Evolutionary conservation across 2,329 filamentous ascomycete genomes (phyloP), one percentile per base, ranked within the genome.

Genomic region (Fusarium torulosum): DNA sequence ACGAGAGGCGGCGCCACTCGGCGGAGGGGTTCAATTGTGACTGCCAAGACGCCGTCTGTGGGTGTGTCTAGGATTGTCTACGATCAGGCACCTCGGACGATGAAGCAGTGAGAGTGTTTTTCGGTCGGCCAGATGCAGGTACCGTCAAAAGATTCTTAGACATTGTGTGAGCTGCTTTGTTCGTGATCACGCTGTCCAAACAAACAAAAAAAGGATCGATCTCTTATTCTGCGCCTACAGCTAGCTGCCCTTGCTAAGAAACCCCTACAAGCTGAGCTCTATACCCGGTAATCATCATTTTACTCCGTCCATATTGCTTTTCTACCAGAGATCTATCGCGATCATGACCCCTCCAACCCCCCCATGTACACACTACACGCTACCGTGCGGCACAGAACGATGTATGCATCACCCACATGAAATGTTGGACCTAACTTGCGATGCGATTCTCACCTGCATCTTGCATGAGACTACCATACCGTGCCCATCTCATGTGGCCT

Each of bases 381-480:
- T 62, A 68, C 65, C 45, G 50, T 54, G 53, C 42, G 64, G 53
- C 64, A 64, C 47, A 33, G 29, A 33, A 31, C 27, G 27, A 42
- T 61, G 29, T n/a, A 42, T 33, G 45, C 41, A 65, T 65, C 59
- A 69, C 66, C 23, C 65, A 66, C 62, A 65, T 65, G 51, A 63
- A 44, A 45, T 54, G 23, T 38, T 7, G n/a, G 35, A 40, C 50
- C 51, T 42, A 47, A 40, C 49, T 55, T 54, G 53, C 59, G 60
- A 65, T 54, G 49, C 46, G 49, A 46, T 55, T 50, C 64, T 65
- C 52, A 69, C 66, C 60, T 69, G 65, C 60, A 67, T 68, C 46
- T 35, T 66, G 63, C 63, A 66, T 66, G 46, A 62, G 37, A 59
- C 62, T 66, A 66, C 62, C 57, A 29, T 29, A 29, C 52, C 47